Evolutionary conservation across 176 grass and related monocot genomes (phyloP), one percentile per base, ranked within the genome.

Genomic region (Oryza meridionalis): DNA sequence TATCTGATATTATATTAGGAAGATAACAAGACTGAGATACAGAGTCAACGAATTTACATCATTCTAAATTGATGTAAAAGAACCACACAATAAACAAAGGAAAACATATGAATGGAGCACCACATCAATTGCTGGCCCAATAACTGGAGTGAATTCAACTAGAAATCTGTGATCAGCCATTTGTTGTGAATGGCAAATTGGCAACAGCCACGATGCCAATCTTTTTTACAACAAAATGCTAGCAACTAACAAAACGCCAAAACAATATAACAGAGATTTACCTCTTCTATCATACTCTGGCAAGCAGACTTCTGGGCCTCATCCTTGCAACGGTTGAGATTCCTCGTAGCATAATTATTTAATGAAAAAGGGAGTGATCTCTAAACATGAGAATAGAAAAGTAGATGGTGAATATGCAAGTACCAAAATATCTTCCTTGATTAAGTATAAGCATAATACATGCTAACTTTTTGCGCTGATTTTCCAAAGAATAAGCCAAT

Each of bases 271-370:
- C 29, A 43, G 71, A 66, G 10, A 65, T 26, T 78, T 77, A 98
- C 93, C 93, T 95, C 82, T 74, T 84, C 78, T 85, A 95, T 77
- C 88, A 84, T 84, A 70, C 46, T 90, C 81, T 82, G 79, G 88
- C 90, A 93, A 55, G 86, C 68, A 85, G 69, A 69, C 42, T 89
- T 90, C 78, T 98, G 89, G 10, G 80, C 85, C 61, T 95, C 96
- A 85, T 83, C 77, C 77, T 95, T 98, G 91, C 96, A 98, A 59
- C 89, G 83, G 75, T 37, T 86, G 72, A 95, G 78, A 84, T 94
- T 90, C 74, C 96, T 93, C 21, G 17, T 79, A 66, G 87, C 84
- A 62, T 93, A 98, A 82, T 88, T 88, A 90, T 80, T 55, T 65
- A 98, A 80, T 65, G 96, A 90, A 88, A 93, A 86, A 40, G 96